phyloP scores from a whole-genome alignment of 2,329 filamentous ascomycete species.

The Arthrobotrys conoides region DNA sequence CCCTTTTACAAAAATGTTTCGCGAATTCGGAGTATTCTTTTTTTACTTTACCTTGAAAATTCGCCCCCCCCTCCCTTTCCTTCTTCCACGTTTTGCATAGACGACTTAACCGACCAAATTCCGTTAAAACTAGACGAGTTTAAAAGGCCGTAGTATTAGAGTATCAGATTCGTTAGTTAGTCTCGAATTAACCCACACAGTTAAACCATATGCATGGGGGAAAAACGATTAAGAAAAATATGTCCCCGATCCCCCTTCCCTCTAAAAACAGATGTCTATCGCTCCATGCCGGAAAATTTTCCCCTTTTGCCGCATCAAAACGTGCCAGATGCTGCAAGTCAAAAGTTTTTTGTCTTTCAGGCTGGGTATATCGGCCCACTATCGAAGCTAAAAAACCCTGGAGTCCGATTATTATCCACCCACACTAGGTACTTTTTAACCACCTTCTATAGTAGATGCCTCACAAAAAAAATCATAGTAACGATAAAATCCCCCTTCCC shows the following conservation, averaged over 20 bases:
- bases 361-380: conserved; percentile 28
- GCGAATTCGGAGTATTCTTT: conserved; percentile 60
- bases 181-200: conserved; percentile 1
- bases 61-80: conserved; percentile 48
- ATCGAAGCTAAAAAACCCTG: conserved; percentile 31
- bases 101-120: conserved; percentile 27
- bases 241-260: conserved; percentile 23
- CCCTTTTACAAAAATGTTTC: conserved; percentile 44
- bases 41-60: conserved; percentile 44
- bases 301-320: conserved; percentile 59
- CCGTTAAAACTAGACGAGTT: conserved; percentile 27
- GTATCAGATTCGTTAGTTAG: conserved; percentile 15
- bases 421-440: conserved; percentile 43
- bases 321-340: conserved; percentile 37
- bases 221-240: not conserved
- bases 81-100: no score
- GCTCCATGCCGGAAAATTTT: conserved; percentile 49
- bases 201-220: no score
- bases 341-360: conserved; percentile 9
- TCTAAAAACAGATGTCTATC: conserved; percentile 27
- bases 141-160: not conserved
- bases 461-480: conserved; percentile 38
- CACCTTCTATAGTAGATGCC: conserved; percentile 43
- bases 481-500: not conserved
- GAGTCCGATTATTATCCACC: conserved; percentile 28